Percentiles rank a stretch among this genome's conserved stretches.
Evolutionary conservation across 352 stramenopile genomes (phyloP).

Genomic region (Vaucheria bursata): DNA sequence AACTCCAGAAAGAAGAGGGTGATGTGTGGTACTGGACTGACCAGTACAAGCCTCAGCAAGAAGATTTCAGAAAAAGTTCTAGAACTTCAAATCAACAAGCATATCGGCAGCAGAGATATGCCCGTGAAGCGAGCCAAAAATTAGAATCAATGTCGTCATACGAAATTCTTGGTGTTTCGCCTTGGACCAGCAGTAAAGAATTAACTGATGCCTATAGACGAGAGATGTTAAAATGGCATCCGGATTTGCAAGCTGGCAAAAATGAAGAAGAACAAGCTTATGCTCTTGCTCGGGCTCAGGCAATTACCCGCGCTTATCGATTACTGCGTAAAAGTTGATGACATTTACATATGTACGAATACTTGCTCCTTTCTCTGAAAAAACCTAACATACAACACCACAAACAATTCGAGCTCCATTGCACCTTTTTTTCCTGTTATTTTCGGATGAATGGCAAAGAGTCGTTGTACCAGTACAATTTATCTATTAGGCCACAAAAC

Average conservation of each 20-base stretch:
- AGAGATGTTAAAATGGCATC: slow-evolving; percentile 9
- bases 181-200: not conserved
- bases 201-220: not conserved
- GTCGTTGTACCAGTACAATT: too few relatives aligned
- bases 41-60: too few relatives aligned
- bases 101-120: not conserved
- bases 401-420: too few relatives aligned
- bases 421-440: too few relatives aligned
- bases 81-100: too few relatives aligned
- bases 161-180: not conserved
- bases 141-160: not conserved
- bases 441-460: too few relatives aligned
- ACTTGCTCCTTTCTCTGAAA: too few relatives aligned
- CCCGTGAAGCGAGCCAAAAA: not conserved
- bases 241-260: not conserved
- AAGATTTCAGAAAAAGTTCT: too few relatives aligned
- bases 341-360: too few relatives aligned
- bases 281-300: not conserved
- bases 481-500: too few relatives aligned
- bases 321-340: not conserved
- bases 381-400: too few relatives aligned
- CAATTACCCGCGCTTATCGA: not conserved
- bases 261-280: not conserved
- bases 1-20: not conserved
- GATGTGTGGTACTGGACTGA: not conserved